Evolutionary conservation across 257 asterid genomes (phyloP), one percentile per base, ranked within the genome.

Genomic region (Striga asiatica): DNA sequence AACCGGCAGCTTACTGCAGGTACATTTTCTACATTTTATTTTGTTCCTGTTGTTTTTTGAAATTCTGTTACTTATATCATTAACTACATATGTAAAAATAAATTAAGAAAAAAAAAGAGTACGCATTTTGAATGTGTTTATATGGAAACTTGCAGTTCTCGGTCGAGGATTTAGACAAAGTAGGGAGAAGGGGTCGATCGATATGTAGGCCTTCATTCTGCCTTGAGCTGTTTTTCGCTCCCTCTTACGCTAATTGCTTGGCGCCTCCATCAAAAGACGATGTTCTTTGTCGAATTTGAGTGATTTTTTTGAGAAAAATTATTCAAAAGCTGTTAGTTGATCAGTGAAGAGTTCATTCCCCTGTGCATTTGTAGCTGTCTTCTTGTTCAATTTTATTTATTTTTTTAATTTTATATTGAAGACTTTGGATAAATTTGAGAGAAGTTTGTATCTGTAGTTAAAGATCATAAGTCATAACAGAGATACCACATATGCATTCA

Each of bases 161-260:
- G 5, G 1, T 71, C 17, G 31, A 31, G 24, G 94, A 87, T 54
- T 43, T 87, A 65, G 96, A 87, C 70, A 87, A 87, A 71, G 87
- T 81, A 29, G 87, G 88, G 39, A 76, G 56, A 48, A 79, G 63
- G 68, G 96, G 81, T 0, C 76, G 65, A 28, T 79, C 85, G 1
- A 71, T 83, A 1, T 77, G 87, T 48, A 93, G 96, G 12, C 79
- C 89, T 32, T 70, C 89, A 0, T 87, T 83, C 78, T 74, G 81
- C 72, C 50, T 83, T 78, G 94, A 87, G 76, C 21, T 87, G 73
- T 66, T 87, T 50, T 83, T 81, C 56, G 93, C 85, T 25, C 93
- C 93, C 13, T 76, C 81, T 2, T 72, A 68, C 45, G 60, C 71
- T 0, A 75, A 67, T 60, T 7, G 60, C 80, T 13, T 48, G 54